A percentile compares a stretch with the other conserved stretches of the same genome.
Evolutionary conservation across 202 grass and related monocot species (phyloP).

Genomic region (Schoenoplectus tabernaemontani): DNA sequence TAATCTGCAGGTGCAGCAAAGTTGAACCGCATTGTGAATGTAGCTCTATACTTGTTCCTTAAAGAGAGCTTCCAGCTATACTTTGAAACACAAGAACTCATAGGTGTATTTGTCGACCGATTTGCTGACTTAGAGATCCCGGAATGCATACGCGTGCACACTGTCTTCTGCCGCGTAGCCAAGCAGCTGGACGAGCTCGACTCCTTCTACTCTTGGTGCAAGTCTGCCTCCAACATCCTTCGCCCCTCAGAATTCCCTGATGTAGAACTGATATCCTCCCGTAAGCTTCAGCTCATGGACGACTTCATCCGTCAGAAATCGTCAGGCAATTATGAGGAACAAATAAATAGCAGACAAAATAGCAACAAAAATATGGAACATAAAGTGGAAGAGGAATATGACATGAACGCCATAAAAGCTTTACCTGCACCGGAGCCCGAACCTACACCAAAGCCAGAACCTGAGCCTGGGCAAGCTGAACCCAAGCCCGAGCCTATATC

Average conservation of each 20-base stretch:
- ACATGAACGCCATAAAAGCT: slow-evolving; percentile 42
- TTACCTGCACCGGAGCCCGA: slow-evolving; percentile 40
- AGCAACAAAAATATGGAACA: slow-evolving; percentile 3
- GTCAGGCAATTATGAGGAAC: not conserved
- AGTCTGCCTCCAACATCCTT: slow-evolving; percentile 35
- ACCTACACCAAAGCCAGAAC: not conserved
- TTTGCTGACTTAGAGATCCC: slow-evolving; percentile 53
- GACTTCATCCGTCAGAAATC: slow-evolving; percentile 50
- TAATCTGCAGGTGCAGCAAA: slow-evolving; percentile 44
- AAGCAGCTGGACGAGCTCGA: slow-evolving; percentile 63
- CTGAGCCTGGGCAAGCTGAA: not conserved
- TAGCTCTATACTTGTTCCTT: slow-evolving; percentile 58
- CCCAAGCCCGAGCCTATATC: not conserved
- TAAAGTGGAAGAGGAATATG: slow-evolving; percentile 28
- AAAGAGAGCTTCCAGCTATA: slow-evolving; percentile 92
- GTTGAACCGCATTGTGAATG: slow-evolving; percentile 56
- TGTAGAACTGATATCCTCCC: slow-evolving; percentile 55
- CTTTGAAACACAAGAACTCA: slow-evolving; percentile 54
- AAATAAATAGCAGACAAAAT: not conserved
- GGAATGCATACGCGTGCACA: slow-evolving; percentile 50
- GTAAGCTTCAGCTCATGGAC: slow-evolving; percentile 80
- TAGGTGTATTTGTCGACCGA: slow-evolving; percentile 48
- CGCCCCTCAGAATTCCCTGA: slow-evolving; percentile 67
- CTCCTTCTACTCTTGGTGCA: slow-evolving; percentile 66
- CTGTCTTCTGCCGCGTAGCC: slow-evolving; percentile 43